These are phyloP conservation scores for Flaveria floridana DNA, from an alignment of 140 eudicot species.

Conservation along the genomic window DNA sequence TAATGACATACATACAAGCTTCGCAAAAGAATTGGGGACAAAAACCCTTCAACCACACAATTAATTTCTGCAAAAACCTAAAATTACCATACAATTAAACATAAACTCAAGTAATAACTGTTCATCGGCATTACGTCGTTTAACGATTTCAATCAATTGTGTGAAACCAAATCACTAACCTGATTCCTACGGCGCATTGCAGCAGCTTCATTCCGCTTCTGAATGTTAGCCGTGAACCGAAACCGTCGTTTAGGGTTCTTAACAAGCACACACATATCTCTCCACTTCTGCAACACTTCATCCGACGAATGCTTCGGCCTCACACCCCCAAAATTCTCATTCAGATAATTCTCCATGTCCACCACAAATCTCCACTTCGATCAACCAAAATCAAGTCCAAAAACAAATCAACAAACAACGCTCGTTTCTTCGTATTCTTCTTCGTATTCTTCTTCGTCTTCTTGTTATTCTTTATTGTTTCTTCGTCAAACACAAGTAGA, in stretches of 20 bases:
- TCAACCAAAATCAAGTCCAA: not conserved
- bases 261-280: conserved; percentile 73
- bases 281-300: conserved; percentile 84
- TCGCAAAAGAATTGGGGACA: not conserved
- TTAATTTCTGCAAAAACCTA: no score
- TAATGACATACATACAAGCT: no score
- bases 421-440: no score
- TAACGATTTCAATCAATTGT: not conserved
- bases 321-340: conserved; percentile 75
- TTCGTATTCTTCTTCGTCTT: not conserved
- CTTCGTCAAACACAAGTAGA: not conserved
- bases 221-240: conserved; percentile 82
- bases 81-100: not conserved
- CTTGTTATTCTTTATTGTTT: not conserved
- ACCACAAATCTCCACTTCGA: not conserved
- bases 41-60: not conserved
- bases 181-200: conserved; percentile 94
- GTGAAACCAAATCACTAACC: not conserved
- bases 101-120: not conserved
- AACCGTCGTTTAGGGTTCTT: conserved; percentile 93
- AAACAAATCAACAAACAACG: not conserved
- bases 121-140: not conserved
- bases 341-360: conserved; percentile 67
- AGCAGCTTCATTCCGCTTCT: conserved; percentile 86
- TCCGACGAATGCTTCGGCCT: conserved; percentile 67